These are phyloP conservation scores for Rhazya stricta DNA, from an alignment of 257 asterid genomes.

Conservation along the genomic window DNA sequence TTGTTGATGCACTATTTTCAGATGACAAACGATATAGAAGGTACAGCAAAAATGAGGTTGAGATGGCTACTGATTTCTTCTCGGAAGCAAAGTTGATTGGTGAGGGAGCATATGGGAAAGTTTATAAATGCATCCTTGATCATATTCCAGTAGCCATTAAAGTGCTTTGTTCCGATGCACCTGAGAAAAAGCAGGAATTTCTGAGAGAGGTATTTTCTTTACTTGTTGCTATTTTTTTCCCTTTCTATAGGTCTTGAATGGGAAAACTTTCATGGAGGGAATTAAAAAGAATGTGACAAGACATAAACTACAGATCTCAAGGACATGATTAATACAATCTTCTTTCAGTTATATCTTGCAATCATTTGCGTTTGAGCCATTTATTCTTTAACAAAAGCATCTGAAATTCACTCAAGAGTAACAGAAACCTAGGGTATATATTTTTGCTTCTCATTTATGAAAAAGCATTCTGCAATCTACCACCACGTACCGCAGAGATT, in stretches of 20 bases:
- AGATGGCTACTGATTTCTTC: slow-evolving; percentile 51
- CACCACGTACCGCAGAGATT: neutral
- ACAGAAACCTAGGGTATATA: neutral
- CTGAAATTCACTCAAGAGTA: neutral
- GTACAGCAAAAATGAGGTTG: slow-evolving; percentile 62
- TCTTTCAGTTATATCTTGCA: neutral
- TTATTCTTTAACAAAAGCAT: neutral
- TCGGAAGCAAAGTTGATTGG: slow-evolving; percentile 61
- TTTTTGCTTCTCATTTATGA: neutral
- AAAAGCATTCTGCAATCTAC: neutral
- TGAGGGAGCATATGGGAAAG: slow-evolving; percentile 85
- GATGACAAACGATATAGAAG: slow-evolving; percentile 70
- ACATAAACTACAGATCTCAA: neutral
- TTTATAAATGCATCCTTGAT: slow-evolving; percentile 72
- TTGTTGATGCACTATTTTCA: slow-evolving; percentile 51
- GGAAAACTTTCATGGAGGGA: neutral
- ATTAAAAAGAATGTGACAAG: neutral
- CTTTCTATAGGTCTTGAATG: neutral
- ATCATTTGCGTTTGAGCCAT: neutral
- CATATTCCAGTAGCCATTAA: slow-evolving; percentile 76
- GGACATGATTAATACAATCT: neutral
- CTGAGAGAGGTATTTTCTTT: slow-evolving; percentile 62
- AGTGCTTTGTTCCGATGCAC: slow-evolving; percentile 55
- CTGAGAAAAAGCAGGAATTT: slow-evolving; percentile 62
- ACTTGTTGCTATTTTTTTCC: slow-evolving; percentile 6